Percentiles rank a stretch among this genome's conserved stretches.
These are phyloP conservation scores for Russula brevipes DNA, from an alignment of 768 basidiomycete genomes.

Conservation along the genomic window DNA sequence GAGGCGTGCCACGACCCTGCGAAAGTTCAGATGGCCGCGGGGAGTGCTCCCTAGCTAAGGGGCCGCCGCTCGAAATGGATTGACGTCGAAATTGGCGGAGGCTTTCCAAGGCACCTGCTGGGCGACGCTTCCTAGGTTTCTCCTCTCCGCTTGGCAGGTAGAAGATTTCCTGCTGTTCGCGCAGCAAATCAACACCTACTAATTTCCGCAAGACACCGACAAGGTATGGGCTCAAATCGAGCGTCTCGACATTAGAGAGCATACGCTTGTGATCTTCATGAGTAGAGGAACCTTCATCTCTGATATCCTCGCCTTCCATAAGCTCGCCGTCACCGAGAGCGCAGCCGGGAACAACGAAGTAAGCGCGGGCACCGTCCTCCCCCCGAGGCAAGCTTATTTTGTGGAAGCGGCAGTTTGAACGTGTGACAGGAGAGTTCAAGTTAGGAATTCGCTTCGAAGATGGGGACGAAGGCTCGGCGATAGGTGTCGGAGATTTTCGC, in stretches of 20 bases:
- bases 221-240: constrained; percentile 49
- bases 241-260: constrained; percentile 43
- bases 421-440: constrained; percentile 49
- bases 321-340: constrained; percentile 52
- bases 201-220: constrained; percentile 54
- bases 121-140: constrained; percentile 21
- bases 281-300: constrained; percentile 55
- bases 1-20: constrained; percentile 1
- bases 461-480: constrained; percentile 10
- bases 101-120: constrained; percentile 13
- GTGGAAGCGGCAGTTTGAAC: constrained; percentile 67
- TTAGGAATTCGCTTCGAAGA: constrained; percentile 7
- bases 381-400: constrained; percentile 57
- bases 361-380: constrained; percentile 48
- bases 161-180: constrained; percentile 59
- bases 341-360: constrained; percentile 66
- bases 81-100: constrained; percentile 19
- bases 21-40: constrained; percentile 14
- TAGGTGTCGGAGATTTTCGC: constrained; percentile 8
- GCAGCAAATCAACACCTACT: constrained; percentile 58
- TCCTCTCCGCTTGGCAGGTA: constrained; percentile 55
- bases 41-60: constrained; percentile 10
- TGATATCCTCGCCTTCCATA: constrained; percentile 53
- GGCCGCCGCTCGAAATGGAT: constrained; percentile 9
- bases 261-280: constrained; percentile 45